phyloP scores from a whole-genome alignment of 768 basidiomycete genomes.

The Pleurotus ostreatus region DNA sequence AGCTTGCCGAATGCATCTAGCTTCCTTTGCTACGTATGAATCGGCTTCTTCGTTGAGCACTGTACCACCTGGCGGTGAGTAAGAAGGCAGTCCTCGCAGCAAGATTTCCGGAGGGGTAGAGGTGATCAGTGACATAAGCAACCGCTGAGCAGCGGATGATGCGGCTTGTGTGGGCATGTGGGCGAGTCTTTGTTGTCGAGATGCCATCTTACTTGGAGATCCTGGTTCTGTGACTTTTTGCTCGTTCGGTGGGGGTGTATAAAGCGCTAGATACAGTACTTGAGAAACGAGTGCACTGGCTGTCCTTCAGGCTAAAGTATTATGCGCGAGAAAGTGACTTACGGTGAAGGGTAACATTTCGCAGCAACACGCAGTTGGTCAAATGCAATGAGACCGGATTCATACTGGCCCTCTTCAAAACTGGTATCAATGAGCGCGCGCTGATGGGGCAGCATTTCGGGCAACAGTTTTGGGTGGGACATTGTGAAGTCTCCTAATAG shows the following conservation, averaged over 20 bases:
- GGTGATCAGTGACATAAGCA: slow-evolving; percentile 49
- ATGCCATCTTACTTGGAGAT: slow-evolving; percentile 48
- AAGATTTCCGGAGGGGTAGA: slow-evolving; percentile 56
- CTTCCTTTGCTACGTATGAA: slow-evolving; percentile 53
- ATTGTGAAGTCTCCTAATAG: neutral
- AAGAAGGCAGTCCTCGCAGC: slow-evolving; percentile 51
- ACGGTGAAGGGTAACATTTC: slow-evolving; percentile 57
- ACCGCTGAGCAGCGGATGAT: slow-evolving; percentile 44
- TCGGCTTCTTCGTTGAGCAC: slow-evolving; percentile 38
- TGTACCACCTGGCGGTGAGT: slow-evolving; percentile 18
- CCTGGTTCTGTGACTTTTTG: slow-evolving; percentile 23
- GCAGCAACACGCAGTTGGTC: slow-evolving; percentile 50
- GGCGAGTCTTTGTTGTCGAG: slow-evolving; percentile 30
- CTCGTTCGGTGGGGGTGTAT: slow-evolving; percentile 35
- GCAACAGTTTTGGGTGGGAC: slow-evolving; percentile 21
- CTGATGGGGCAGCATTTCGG: slow-evolving; percentile 44
- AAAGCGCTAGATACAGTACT: slow-evolving; percentile 67
- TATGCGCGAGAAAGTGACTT: slow-evolving; percentile 21
- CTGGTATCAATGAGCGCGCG: slow-evolving; percentile 63
- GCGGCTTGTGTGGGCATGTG: slow-evolving; percentile 40
- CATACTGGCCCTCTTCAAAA: slow-evolving; percentile 76
- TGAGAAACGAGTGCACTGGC: slow-evolving; percentile 61
- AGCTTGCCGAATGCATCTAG: slow-evolving; percentile 46
- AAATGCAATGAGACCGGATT: slow-evolving; percentile 59
- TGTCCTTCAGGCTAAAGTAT: slow-evolving; percentile 4